These are phyloP conservation scores for Plectosphaerella plurivora DNA, from an alignment of 2,329 filamentous ascomycete species.

Conservation along the genomic window DNA sequence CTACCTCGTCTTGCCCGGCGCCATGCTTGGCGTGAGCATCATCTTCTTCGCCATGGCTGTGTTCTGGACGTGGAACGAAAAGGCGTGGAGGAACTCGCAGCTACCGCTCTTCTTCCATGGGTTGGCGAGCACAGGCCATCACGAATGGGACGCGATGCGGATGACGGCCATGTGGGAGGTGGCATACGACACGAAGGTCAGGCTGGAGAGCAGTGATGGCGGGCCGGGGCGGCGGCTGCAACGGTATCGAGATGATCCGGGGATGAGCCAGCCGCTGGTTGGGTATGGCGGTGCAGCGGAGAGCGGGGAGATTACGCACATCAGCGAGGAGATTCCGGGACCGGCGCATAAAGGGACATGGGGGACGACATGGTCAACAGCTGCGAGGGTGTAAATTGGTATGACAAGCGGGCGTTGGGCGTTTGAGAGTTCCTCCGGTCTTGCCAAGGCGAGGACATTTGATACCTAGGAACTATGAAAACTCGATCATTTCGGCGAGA, in stretches of 20 bases:
- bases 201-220: background rate
- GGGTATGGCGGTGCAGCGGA: no score
- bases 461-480: no score
- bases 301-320: no score
- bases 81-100: slow-evolving; percentile 1
- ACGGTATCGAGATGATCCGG: background rate
- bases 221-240: background rate
- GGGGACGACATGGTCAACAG: no score
- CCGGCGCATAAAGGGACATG: no score
- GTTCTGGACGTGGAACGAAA: background rate
- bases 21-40: background rate
- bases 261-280: no score
- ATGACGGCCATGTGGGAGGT: background rate
- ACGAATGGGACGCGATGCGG: background rate
- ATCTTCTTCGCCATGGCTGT: background rate
- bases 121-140: background rate
- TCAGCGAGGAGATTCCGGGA: no score
- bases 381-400: no score
- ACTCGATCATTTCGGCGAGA: no score
- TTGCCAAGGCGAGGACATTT: no score
- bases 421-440: no score
- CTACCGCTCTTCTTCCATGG: slow-evolving; percentile 1
- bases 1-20: background rate
- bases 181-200: background rate
- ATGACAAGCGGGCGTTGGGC: no score